phyloP scores from a whole-genome alignment of 768 basidiomycete genomes.

The Collybia sp. region DNA sequence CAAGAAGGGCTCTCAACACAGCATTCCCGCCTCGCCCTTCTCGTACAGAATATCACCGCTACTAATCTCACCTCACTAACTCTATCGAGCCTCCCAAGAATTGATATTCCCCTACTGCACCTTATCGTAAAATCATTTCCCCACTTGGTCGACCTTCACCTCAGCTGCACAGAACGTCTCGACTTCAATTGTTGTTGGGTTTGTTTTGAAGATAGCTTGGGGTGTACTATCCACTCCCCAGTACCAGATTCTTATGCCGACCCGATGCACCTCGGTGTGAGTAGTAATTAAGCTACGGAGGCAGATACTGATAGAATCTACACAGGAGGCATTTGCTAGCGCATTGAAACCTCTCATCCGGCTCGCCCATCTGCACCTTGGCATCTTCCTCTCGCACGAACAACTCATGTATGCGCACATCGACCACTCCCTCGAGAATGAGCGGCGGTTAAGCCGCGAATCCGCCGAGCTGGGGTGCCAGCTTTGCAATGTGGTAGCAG shows the following conservation, averaged over 20 bases:
- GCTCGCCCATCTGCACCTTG: slow-evolving; percentile 50
- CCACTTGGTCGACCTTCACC: slow-evolving; percentile 39
- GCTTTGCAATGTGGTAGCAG: slow-evolving; percentile 21
- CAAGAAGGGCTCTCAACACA: slow-evolving; percentile 42
- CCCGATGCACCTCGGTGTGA: slow-evolving; percentile 45
- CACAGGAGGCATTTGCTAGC: slow-evolving; percentile 36
- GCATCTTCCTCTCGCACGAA: slow-evolving; percentile 58
- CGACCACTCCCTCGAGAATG: slow-evolving; percentile 30
- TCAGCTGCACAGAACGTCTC: slow-evolving; percentile 58
- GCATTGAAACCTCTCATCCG: slow-evolving; percentile 41
- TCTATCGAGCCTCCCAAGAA: slow-evolving; percentile 51
- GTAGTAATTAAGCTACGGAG: slow-evolving; percentile 14
- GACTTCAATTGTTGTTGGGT: slow-evolving; percentile 54
- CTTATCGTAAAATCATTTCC: slow-evolving; percentile 44
- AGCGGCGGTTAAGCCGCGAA: slow-evolving; percentile 16
- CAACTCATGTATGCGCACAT: slow-evolving; percentile 43
- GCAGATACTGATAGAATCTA: slow-evolving; percentile 1
- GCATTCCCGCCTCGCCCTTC: slow-evolving; percentile 24
- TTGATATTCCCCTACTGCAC: slow-evolving; percentile 44
- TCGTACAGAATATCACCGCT: slow-evolving; percentile 28
- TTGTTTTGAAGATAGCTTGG: slow-evolving; percentile 61
- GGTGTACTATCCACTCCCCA: slow-evolving; percentile 54
- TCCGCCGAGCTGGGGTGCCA: slow-evolving; percentile 31
- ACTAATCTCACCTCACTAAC: slow-evolving; percentile 40
- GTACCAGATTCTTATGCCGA: slow-evolving; percentile 46